These are phyloP conservation scores for Mycena sp. DNA, from an alignment of 1,284 basidiomycete genomes.

Conservation along the genomic window DNA sequence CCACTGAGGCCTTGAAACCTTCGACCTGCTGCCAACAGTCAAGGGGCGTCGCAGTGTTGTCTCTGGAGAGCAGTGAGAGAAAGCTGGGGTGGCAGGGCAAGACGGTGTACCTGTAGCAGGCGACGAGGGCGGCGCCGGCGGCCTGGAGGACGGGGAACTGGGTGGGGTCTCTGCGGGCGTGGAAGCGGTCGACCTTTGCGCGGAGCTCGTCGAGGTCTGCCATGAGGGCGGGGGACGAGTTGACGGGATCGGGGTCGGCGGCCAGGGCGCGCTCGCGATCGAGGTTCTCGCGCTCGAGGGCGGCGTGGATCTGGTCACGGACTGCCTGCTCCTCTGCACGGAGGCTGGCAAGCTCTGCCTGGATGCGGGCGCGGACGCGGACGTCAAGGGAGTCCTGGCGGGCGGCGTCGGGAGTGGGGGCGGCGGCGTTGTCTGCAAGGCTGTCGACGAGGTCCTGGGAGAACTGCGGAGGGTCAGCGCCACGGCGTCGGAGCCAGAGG, in stretches of 20 bases:
- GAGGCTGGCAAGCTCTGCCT: conserved; percentile 68
- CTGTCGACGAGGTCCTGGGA: conserved; percentile 80
- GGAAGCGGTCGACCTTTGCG: conserved; percentile 78
- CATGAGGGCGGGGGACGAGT: conserved; percentile 67
- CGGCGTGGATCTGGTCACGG: conserved; percentile 70
- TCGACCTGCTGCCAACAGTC: conserved; percentile 83
- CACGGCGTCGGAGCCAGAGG: conserved; percentile 1
- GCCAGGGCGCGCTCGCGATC: conserved; percentile 70
- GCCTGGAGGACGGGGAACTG: conserved; percentile 67
- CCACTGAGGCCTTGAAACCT: conserved; percentile 78
- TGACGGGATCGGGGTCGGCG: conserved; percentile 54
- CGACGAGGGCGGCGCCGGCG: conserved; percentile 66
- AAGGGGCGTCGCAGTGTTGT: conserved; percentile 65
- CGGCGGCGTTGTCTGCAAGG: conserved; percentile 69
- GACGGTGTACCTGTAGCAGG: conserved; percentile 74
- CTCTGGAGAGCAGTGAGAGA: conserved; percentile 50
- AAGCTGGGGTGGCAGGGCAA: conserved; percentile 22
- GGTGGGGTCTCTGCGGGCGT: conserved; percentile 62
- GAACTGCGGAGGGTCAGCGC: conserved; percentile 56
- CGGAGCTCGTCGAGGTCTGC: conserved; percentile 80
- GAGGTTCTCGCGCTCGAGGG: conserved; percentile 83
- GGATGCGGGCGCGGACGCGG: conserved; percentile 73
- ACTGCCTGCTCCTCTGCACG: conserved; percentile 73
- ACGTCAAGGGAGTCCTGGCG: conserved; percentile 78
- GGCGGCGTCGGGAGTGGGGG: conserved; percentile 65